Evolutionary conservation across 306 rosid species (phyloP).

Genomic region (Vigna nakashimae): DNA sequence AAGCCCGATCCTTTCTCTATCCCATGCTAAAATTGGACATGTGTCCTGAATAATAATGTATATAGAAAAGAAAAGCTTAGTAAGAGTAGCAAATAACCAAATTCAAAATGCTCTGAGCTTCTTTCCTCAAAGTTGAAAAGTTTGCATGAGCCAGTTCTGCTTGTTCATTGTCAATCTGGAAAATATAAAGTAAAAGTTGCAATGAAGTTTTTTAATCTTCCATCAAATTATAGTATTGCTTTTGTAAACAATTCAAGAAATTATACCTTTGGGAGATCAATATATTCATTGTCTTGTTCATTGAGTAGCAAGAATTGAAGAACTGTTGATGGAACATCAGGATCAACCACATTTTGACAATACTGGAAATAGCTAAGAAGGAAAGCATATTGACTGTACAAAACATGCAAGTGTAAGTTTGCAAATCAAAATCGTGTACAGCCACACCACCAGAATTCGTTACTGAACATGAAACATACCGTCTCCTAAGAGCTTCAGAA

Average conservation of each 20-base stretch:
- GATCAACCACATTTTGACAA: constrained; percentile 87
- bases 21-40: constrained; percentile 4
- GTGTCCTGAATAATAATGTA: background rate
- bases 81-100: constrained; percentile 62
- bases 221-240: constrained; percentile 3
- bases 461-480: constrained; percentile 58
- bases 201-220: constrained; percentile 15
- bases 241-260: constrained; percentile 29
- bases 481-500: constrained; percentile 94
- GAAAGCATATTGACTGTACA: constrained; percentile 89
- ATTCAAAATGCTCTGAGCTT: constrained; percentile 82
- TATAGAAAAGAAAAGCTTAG: background rate
- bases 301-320: constrained; percentile 78
- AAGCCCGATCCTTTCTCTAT: background rate
- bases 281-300: constrained; percentile 85
- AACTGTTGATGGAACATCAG: constrained; percentile 88
- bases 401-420: constrained; percentile 55
- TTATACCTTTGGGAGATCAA: constrained; percentile 87
- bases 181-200: constrained; percentile 7
- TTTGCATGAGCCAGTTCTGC: constrained; percentile 87
- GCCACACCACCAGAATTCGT: constrained; percentile 8
- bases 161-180: constrained; percentile 90
- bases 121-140: constrained; percentile 87
- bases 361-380: constrained; percentile 97
- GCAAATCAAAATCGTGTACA: constrained; percentile 37